Percentiles rank a stretch among this genome's conserved stretches.
Evolutionary conservation across 805 yeast genomes (phyloP).

Genomic region (Hanseniaspora meyeri): DNA sequence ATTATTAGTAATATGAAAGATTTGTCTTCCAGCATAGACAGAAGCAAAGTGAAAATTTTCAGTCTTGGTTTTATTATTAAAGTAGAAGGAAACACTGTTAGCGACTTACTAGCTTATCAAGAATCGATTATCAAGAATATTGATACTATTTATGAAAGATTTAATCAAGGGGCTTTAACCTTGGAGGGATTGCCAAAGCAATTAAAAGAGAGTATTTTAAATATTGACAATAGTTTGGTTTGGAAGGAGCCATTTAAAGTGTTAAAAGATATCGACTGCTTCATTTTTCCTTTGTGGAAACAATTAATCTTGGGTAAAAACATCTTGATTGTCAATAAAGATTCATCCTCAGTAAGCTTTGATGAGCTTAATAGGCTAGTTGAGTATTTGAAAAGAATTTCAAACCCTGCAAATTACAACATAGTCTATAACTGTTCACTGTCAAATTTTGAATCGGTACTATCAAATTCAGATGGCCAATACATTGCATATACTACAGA

Average conservation of each 20-base stretch:
- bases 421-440: background rate
- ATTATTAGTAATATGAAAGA: constrained; percentile 16
- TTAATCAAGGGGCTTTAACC: background rate
- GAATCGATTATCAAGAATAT: constrained; percentile 15
- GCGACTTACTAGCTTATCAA: constrained; percentile 19
- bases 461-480: background rate
- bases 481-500: constrained; percentile 13
- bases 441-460: constrained; percentile 9
- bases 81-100: constrained; percentile 5
- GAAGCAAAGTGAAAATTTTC: constrained; percentile 44
- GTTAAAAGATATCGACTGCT: constrained; percentile 23
- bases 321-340: constrained; percentile 21
- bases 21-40: constrained; percentile 20
- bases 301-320: constrained; percentile 22
- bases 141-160: constrained; percentile 13
- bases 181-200: background rate
- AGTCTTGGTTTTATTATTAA: constrained; percentile 44
- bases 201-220: background rate
- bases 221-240: background rate
- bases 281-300: constrained; percentile 27
- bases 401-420: constrained; percentile 1
- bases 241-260: constrained; percentile 3
- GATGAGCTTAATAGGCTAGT: constrained; percentile 23
- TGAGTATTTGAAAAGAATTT: constrained; percentile 21
- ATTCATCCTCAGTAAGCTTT: constrained; percentile 22